Evolutionary conservation across 2,329 filamentous ascomycete species (phyloP).

Genomic region (Curvularia eragrostidis): DNA sequence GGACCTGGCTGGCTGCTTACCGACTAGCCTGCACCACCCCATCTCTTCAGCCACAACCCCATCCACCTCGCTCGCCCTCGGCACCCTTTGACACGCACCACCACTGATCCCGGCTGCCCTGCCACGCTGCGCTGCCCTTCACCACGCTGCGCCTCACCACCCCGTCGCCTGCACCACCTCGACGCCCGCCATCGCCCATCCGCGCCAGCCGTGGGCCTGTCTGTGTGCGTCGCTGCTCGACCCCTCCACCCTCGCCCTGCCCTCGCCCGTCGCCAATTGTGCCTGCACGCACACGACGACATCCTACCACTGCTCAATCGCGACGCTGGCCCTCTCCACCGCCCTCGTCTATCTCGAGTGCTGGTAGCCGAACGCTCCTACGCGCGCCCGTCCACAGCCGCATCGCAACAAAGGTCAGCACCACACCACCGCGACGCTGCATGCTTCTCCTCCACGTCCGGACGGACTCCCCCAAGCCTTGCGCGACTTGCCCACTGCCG

Average conservation of each 20-base stretch:
- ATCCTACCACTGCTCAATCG: constrained; percentile 18
- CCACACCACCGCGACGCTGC: constrained; percentile 3
- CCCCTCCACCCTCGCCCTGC: constrained; percentile 9
- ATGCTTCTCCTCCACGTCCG: constrained; percentile 3
- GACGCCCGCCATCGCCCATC: constrained; percentile 1
- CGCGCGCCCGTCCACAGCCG: constrained; percentile 19
- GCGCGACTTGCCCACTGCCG: neutral
- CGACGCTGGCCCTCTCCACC: constrained; percentile 26
- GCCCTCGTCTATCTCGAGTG: constrained; percentile 16
- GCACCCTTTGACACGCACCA: constrained; percentile 11
- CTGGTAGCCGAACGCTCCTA: constrained; percentile 17
- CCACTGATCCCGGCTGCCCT: constrained; percentile 8
- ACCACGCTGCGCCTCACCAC: constrained; percentile 9
- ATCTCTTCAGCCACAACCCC: constrained; percentile 14
- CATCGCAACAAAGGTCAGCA: constrained; percentile 31
- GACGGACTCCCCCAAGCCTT: neutral
- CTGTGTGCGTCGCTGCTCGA: neutral
- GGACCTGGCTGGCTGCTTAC: constrained; percentile 5
- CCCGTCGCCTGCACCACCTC: constrained; percentile 10
- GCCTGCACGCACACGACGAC: constrained; percentile 19
- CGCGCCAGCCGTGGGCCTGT: constrained; percentile 1
- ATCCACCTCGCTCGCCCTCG: constrained; percentile 14
- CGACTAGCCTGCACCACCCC: constrained; percentile 5
- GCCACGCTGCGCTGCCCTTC: constrained; percentile 4
- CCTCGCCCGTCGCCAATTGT: neutral